Conservation (phyloP, 306 rosid species). For the Rosa chinensis region DNA sequence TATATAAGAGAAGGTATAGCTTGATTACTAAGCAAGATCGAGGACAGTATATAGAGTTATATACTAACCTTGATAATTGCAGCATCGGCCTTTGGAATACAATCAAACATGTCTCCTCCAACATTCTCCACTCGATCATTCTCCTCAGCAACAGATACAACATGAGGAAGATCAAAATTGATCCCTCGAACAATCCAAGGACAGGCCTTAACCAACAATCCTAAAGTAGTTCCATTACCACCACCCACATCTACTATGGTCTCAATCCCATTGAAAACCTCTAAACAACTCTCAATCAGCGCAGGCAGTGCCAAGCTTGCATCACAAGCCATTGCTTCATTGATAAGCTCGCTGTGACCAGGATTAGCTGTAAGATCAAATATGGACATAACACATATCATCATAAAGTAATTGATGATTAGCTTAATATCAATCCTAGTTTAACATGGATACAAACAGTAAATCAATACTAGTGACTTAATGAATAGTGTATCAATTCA, state of each 20-base stretch:
- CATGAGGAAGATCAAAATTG: slow-evolving; percentile 76
- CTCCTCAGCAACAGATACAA: slow-evolving; percentile 32
- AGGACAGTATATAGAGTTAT: background rate
- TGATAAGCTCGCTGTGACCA: slow-evolving; percentile 36
- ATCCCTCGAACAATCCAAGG: slow-evolving; percentile 43
- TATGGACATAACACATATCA: no score
- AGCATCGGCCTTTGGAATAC: slow-evolving; percentile 70
- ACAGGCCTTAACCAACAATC: slow-evolving; percentile 30
- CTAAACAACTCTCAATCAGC: slow-evolving; percentile 34
- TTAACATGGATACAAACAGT: no score
- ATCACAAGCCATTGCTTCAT: slow-evolving; percentile 68
- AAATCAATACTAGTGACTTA: no score
- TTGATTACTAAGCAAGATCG: background rate
- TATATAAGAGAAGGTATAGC: no score
- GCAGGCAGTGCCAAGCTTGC: slow-evolving; percentile 36
- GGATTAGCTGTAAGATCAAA: no score
- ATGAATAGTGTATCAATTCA: no score
- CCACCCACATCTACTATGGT: slow-evolving; percentile 76
- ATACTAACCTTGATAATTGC: slow-evolving; percentile 48
- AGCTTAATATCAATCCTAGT: no score
- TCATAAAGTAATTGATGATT: no score
- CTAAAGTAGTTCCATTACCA: slow-evolving; percentile 56
- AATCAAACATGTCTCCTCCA: slow-evolving; percentile 60
- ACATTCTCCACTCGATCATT: slow-evolving; percentile 39
- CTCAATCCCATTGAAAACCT: slow-evolving; percentile 41